These are phyloP conservation scores for Scedosporium apiospermum DNA, from an alignment of 2,329 filamentous ascomycete genomes.

Conservation along the genomic window DNA sequence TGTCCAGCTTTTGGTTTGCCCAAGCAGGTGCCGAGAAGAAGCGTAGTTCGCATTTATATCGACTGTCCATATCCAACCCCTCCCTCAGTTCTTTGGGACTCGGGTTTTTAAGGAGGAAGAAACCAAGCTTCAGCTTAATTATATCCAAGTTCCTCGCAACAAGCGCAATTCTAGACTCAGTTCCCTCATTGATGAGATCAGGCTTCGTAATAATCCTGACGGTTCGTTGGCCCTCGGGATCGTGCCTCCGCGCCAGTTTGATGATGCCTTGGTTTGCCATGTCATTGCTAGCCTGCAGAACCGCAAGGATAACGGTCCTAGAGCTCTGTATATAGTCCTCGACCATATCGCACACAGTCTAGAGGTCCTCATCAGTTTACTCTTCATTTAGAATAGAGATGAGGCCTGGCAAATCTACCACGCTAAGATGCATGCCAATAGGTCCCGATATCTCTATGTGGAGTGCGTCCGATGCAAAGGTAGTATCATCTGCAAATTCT, in stretches of 20 bases:
- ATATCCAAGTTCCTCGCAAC: slow-evolving; percentile 21
- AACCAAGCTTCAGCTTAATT: slow-evolving; percentile 29
- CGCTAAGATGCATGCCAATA: slow-evolving; percentile 25
- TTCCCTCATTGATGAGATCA: slow-evolving; percentile 21
- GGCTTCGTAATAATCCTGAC: slow-evolving; percentile 34
- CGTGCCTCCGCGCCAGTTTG: slow-evolving; percentile 17
- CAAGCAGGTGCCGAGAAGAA: slow-evolving; percentile 27
- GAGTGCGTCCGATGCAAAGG: slow-evolving; percentile 16
- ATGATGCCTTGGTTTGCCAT: slow-evolving; percentile 27
- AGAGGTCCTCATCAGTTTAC: slow-evolving; percentile 21
- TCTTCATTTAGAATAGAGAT: slow-evolving; percentile 25
- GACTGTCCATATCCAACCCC: slow-evolving; percentile 22
- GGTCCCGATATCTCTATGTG: slow-evolving; percentile 14
- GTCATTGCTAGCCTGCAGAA: slow-evolving; percentile 29
- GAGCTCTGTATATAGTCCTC: slow-evolving; percentile 27
- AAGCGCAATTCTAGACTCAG: slow-evolving; percentile 16
- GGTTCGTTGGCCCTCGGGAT: slow-evolving; percentile 23
- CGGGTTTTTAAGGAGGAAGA: slow-evolving; percentile 25
- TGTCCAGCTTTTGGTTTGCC: slow-evolving; percentile 15
- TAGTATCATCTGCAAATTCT: slow-evolving; percentile 1
- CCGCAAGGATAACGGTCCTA: slow-evolving; percentile 33
- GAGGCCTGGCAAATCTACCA: slow-evolving; percentile 36
- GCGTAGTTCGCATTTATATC: slow-evolving; percentile 28
- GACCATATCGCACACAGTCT: slow-evolving; percentile 25
- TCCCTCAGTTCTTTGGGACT: slow-evolving; percentile 21